Base-by-base conservation (phyloP, 2,329 filamentous ascomycete species). In the Byssothecium circinans region DNA sequence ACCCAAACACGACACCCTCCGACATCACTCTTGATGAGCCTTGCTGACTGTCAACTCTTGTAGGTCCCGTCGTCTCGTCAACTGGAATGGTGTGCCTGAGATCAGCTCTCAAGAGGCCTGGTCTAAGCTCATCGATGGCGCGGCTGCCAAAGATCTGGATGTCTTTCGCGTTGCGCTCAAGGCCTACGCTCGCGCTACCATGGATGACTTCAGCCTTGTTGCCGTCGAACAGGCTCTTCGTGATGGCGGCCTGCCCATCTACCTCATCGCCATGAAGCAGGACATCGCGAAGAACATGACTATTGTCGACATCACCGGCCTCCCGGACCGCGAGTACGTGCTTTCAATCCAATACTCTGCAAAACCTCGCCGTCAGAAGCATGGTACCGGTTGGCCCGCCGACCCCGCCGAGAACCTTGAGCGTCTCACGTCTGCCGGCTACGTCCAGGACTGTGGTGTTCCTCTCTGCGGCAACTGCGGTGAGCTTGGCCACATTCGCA, bases 371-470 rank as follows among this genome's bases (percentile, higher is more conserved):
- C 65, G 69, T 37, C 51, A 55, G 11, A 70, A 60, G 56, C 81
- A 88, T 66, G 76, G 75, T 17, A 75, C 80, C 1, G 66, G 73
- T 1, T 89, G 84, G 82, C 86, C 86, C 3, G 69, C 77, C 48
- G 73, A 73, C 20, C 61, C 74, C 0, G 80, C 80, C 12, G 82
- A 88, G 61, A 86, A 89, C 57, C 50, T 86, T 3, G 69, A 75
- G 52, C 84, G 87, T 27, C 78, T 90, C n/a, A 70, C 74, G 2
- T 79, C 88, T 52, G 85, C 84, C 36, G 87, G 87, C 3, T 81
- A 86, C 51, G 74, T 83, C 12, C 80, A 86, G 23, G 76, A 83
- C 43, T 76, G 79, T 35, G 80, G 81, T 37, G 66, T 85, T 27
- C 75, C 79, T 0, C 78, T 83, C 52, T 90, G 87, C 70, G 59